These are phyloP conservation scores for Pythium grandisporangium DNA, from an alignment of 352 stramenopile genomes.

Conservation along the genomic window DNA sequence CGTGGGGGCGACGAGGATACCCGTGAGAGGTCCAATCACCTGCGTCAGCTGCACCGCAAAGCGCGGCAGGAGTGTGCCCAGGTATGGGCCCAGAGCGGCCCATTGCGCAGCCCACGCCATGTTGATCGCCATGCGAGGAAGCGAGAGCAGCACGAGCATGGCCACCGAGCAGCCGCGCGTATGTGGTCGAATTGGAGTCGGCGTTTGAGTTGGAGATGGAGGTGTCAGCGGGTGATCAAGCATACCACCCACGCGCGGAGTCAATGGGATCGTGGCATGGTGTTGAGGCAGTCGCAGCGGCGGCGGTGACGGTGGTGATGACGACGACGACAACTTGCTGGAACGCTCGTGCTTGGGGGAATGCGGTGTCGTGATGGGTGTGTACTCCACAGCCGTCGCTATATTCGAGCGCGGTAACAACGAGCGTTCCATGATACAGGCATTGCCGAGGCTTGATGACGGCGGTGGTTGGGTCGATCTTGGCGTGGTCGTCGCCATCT, in stretches of 20 bases:
- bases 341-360: no score
- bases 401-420: no score
- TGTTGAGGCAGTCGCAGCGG: constrained; percentile 17
- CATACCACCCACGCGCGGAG: constrained; percentile 9
- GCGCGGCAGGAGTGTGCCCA: constrained; percentile 50
- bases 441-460: no score
- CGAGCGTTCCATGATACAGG: no score
- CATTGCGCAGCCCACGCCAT: constrained; percentile 77
- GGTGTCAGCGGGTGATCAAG: constrained; percentile 6
- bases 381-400: no score
- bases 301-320: no score
- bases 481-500: no score
- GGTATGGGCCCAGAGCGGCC: constrained; percentile 56
- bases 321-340: no score
- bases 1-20: constrained; percentile 57
- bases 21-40: constrained; percentile 56
- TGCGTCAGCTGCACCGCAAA: constrained; percentile 73
- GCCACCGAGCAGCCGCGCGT: constrained; percentile 34
- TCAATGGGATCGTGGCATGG: constrained; percentile 27
- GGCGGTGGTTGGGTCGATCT: no score
- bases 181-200: not conserved
- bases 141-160: constrained; percentile 58
- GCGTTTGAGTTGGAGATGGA: constrained; percentile 17
- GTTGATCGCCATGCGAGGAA: constrained; percentile 66
- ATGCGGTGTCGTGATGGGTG: no score